phyloP scores from a whole-genome alignment of 208 protist genomes.

The Leishmania tarentolae region DNA sequence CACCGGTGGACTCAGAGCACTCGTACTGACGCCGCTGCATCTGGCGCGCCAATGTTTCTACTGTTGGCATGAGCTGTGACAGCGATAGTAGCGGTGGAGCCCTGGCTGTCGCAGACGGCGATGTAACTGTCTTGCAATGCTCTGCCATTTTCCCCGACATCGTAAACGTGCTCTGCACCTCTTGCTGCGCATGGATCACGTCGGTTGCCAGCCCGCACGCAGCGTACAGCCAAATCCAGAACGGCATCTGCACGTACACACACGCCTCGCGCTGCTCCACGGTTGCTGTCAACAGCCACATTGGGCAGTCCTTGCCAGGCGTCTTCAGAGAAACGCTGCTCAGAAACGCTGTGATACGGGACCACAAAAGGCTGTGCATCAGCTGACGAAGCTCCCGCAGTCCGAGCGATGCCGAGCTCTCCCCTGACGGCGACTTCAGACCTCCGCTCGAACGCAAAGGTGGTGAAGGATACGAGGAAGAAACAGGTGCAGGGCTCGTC shows the following conservation, averaged over 20 bases:
- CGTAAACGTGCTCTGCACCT: background rate
- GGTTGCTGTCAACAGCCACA: background rate
- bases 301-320: background rate
- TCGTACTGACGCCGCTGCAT: conserved; percentile 27
- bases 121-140: background rate
- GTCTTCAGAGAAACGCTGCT: conserved; percentile 21
- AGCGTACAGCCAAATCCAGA: conserved; percentile 33
- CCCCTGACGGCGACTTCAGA: background rate
- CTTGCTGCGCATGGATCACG: conserved; percentile 9
- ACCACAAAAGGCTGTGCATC: conserved; percentile 21
- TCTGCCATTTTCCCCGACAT: background rate
- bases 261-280: conserved; percentile 15
- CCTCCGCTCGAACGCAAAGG: background rate
- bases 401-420: background rate
- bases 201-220: conserved; percentile 30
- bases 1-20: conserved; percentile 16
- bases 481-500: background rate
- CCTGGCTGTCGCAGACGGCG: background rate
- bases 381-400: conserved; percentile 17
- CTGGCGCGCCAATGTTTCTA: conserved; percentile 34
- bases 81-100: background rate
- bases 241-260: conserved; percentile 23
- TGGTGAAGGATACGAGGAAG: background rate
- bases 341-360: conserved; percentile 22
- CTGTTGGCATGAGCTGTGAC: conserved; percentile 19